Evolutionary conservation across 768 basidiomycete species (phyloP).

Genomic region (Tubosaeta brunneosetosa): DNA sequence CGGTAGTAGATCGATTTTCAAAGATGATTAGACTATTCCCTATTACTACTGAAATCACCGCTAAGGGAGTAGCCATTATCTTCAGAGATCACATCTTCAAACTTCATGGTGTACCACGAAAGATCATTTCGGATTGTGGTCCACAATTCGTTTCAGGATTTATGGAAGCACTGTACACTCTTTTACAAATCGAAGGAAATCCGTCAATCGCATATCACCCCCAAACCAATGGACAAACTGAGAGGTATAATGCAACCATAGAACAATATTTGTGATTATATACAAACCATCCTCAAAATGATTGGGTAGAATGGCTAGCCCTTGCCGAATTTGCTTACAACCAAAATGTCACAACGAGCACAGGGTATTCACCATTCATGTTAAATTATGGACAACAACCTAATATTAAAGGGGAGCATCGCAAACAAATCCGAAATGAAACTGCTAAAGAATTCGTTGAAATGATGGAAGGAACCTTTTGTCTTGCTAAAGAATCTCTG

Average conservation of each 20-base stretch:
- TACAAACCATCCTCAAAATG: neutral
- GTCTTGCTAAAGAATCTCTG: neutral
- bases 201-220: conserved; percentile 43
- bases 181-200: conserved; percentile 31
- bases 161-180: conserved; percentile 25
- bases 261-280: neutral
- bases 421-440: no score
- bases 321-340: neutral
- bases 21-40: no score
- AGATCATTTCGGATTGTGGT: no score
- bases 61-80: no score
- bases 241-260: neutral
- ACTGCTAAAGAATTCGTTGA: neutral
- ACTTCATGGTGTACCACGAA: no score
- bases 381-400: neutral
- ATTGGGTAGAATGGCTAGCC: neutral
- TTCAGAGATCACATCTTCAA: no score
- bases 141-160: conserved; percentile 8
- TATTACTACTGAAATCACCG: no score
- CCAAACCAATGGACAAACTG: neutral
- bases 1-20: no score
- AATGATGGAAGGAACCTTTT: no score
- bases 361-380: neutral
- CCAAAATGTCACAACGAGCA: neutral
- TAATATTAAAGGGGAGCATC: no score